Evolutionary conservation across 2,329 filamentous ascomycete species (phyloP).

Genomic region (Cladosporium sp.): DNA sequence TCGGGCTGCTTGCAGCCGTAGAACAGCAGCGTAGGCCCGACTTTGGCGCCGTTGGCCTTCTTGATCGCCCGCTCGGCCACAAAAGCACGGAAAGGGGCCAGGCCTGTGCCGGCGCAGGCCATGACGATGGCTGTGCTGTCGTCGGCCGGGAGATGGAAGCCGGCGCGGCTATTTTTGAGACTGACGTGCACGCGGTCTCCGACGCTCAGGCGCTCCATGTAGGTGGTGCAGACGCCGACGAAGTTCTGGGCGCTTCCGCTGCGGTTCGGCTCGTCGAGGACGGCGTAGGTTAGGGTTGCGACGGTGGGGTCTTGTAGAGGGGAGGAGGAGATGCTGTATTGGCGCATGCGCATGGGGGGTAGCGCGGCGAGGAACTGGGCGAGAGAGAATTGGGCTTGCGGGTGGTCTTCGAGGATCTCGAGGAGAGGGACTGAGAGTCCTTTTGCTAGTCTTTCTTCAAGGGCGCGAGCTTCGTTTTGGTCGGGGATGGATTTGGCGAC

Average conservation of each 20-base stretch:
- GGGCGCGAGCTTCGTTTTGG: not conserved
- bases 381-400: slow-evolving; percentile 60
- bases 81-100: slow-evolving; percentile 49
- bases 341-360: slow-evolving; percentile 63
- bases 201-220: slow-evolving; percentile 41
- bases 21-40: slow-evolving; percentile 65
- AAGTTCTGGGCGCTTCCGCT: slow-evolving; percentile 33
- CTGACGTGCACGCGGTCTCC: slow-evolving; percentile 54
- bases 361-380: slow-evolving; percentile 68
- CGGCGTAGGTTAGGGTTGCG: slow-evolving; percentile 42
- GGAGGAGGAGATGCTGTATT: slow-evolving; percentile 29
- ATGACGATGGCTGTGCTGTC: slow-evolving; percentile 51
- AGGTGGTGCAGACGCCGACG: slow-evolving; percentile 42
- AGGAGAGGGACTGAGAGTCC: slow-evolving; percentile 45
- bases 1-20: slow-evolving; percentile 60
- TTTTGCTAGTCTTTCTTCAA: not conserved
- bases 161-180: slow-evolving; percentile 43
- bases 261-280: slow-evolving; percentile 56
- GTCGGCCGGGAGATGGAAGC: slow-evolving; percentile 49
- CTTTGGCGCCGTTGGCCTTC: slow-evolving; percentile 46
- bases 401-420: slow-evolving; percentile 65
- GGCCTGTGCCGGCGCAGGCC: slow-evolving; percentile 52
- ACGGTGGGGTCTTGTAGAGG: slow-evolving; percentile 40
- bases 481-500: slow-evolving; percentile 42
- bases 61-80: slow-evolving; percentile 42